These are phyloP conservation scores for Beauveria varroae DNA, from an alignment of 2,329 filamentous ascomycete species.

Conservation along the genomic window DNA sequence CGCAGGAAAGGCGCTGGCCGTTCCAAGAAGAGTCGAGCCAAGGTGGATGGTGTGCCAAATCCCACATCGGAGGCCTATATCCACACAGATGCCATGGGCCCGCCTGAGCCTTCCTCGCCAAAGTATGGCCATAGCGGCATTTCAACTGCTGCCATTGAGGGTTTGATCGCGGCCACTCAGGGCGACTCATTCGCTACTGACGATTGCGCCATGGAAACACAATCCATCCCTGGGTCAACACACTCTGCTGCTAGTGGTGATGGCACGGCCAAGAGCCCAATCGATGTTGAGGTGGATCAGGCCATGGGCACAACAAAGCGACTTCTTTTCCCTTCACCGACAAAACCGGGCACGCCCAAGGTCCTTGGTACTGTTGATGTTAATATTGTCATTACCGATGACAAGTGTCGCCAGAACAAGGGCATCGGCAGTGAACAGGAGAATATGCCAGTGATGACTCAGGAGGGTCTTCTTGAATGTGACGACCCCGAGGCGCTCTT, in stretches of 20 bases:
- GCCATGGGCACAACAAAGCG: slow-evolving; percentile 53
- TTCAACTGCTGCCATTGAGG: not conserved
- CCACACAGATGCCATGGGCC: slow-evolving; percentile 45
- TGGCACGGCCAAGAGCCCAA: slow-evolving; percentile 50
- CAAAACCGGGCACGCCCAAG: slow-evolving; percentile 56
- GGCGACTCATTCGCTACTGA: slow-evolving; percentile 15
- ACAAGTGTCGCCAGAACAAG: slow-evolving; percentile 30
- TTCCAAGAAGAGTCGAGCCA: slow-evolving; percentile 41
- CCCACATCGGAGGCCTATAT: slow-evolving; percentile 48
- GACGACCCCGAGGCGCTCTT: slow-evolving; percentile 60
- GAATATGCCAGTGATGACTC: slow-evolving; percentile 38
- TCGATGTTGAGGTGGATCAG: slow-evolving; percentile 42
- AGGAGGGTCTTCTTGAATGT: slow-evolving; percentile 19
- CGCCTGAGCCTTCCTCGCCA: slow-evolving; percentile 32
- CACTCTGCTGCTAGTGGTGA: slow-evolving; percentile 50
- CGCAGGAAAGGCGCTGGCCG: slow-evolving; percentile 39
- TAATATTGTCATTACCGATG: slow-evolving; percentile 41
- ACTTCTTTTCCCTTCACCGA: slow-evolving; percentile 69
- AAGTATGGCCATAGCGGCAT: slow-evolving; percentile 15
- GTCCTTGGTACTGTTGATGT: slow-evolving; percentile 50
- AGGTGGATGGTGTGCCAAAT: slow-evolving; percentile 37
- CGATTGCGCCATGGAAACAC: slow-evolving; percentile 13
- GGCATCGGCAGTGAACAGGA: slow-evolving; percentile 33
- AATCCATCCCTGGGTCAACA: slow-evolving; percentile 34
- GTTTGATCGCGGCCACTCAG: not conserved